Evolutionary conservation across 148 eudicot genomes (phyloP).

Genomic region (Diospyros kaki): DNA sequence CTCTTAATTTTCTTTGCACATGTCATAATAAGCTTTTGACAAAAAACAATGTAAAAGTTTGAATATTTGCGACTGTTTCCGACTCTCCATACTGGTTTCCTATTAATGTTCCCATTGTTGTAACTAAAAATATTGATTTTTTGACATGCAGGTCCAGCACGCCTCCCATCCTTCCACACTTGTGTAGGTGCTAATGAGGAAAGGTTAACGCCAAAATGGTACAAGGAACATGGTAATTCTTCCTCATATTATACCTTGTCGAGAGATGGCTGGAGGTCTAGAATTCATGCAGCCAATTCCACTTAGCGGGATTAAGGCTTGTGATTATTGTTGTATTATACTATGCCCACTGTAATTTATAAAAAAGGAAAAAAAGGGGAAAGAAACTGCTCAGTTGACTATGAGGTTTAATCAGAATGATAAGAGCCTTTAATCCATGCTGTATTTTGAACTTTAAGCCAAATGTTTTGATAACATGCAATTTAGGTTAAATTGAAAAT

Average conservation of each 20-base stretch:
- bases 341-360: too few relatives aligned
- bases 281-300: too few relatives aligned
- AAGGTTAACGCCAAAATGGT: conserved; percentile 86
- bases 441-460: background rate
- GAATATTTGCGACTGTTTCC: background rate
- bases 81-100: background rate
- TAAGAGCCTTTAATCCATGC: background rate
- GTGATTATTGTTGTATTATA: too few relatives aligned
- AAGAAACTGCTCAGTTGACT: background rate
- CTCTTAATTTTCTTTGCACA: background rate
- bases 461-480: background rate
- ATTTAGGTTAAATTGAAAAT: background rate
- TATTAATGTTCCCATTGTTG: background rate
- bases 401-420: background rate
- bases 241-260: background rate
- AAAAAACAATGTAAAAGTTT: background rate
- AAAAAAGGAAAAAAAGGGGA: too few relatives aligned
- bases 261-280: too few relatives aligned
- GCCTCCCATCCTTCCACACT: conserved; percentile 95
- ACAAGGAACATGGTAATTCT: conserved; percentile 87
- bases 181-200: conserved; percentile 94
- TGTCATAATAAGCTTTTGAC: background rate
- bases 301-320: too few relatives aligned
- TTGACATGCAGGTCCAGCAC: conserved; percentile 68
- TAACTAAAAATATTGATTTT: background rate